Conservation (phyloP, 177 flowering plant species). For the Telopea speciosissima region DNA sequence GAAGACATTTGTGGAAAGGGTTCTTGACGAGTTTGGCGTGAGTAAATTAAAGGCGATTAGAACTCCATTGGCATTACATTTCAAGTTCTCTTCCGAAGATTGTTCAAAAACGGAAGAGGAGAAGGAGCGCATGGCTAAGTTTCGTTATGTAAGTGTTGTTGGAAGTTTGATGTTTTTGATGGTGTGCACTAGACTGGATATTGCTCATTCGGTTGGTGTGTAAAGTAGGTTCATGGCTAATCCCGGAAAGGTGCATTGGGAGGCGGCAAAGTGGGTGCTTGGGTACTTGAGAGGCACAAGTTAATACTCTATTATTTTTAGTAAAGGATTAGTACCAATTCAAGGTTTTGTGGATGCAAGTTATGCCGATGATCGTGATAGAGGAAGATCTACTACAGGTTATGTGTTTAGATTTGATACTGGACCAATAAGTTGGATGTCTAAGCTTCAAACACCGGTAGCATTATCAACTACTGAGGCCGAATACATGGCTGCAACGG, state of each 20-base stretch:
- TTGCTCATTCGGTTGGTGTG: no score
- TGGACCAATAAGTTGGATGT: background rate
- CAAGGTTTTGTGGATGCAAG: background rate
- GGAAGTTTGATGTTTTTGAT: background rate
- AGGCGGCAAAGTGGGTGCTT: conserved; percentile 3
- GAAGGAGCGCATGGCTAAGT: background rate
- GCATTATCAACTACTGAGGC: no score
- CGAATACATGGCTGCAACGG: no score
- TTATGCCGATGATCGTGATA: background rate
- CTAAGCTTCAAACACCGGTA: no score
- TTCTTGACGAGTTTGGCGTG: background rate
- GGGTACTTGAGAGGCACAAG: background rate
- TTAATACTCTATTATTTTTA: no score
- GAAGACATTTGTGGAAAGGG: background rate
- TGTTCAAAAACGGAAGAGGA: background rate
- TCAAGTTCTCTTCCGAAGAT: background rate
- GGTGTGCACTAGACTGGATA: no score
- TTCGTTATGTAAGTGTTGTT: no score
- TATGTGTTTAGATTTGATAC: background rate
- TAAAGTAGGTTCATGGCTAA: background rate
- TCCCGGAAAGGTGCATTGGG: background rate
- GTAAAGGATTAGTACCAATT: background rate
- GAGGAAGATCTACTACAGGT: conserved; percentile 3
- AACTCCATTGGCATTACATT: background rate
- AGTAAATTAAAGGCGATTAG: background rate